Evolutionary conservation across 1,284 basidiomycete genomes (phyloP).

Genomic region (Volvariella surrecta): DNA sequence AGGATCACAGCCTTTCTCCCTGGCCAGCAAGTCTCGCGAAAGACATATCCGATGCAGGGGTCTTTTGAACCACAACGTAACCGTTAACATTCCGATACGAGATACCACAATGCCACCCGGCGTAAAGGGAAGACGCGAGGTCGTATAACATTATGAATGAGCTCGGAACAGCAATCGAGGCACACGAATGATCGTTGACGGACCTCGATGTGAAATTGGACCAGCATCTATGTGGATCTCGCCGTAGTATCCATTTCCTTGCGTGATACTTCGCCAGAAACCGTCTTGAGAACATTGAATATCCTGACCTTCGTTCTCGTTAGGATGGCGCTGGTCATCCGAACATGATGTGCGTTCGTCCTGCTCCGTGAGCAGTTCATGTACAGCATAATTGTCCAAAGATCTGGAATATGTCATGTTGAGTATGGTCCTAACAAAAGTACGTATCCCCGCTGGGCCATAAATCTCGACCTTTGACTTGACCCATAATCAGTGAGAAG

Average conservation of each 20-base stretch:
- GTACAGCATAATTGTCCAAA: slow-evolving; percentile 66
- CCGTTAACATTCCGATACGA: no score
- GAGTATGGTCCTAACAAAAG: slow-evolving; percentile 68
- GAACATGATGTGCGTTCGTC: slow-evolving; percentile 45
- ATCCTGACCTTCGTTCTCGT: slow-evolving; percentile 63
- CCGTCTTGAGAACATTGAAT: slow-evolving; percentile 56
- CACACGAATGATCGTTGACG: slow-evolving; percentile 5
- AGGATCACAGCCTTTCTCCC: slow-evolving; percentile 43
- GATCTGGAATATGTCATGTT: slow-evolving; percentile 62
- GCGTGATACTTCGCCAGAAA: slow-evolving; percentile 57
- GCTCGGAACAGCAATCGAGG: not conserved
- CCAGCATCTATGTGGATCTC: slow-evolving; percentile 66
- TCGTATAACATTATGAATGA: not conserved
- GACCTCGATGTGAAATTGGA: slow-evolving; percentile 78
- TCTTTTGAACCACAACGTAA: slow-evolving; percentile 33
- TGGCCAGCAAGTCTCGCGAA: slow-evolving; percentile 50
- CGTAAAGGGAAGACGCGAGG: no score
- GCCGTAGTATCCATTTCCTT: slow-evolving; percentile 24
- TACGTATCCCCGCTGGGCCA: slow-evolving; percentile 77
- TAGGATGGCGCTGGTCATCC: slow-evolving; percentile 43
- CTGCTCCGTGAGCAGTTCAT: slow-evolving; percentile 63
- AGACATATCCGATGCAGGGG: slow-evolving; percentile 76
- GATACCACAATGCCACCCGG: not conserved
- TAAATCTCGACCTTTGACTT: slow-evolving; percentile 70
- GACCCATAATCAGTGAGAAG: slow-evolving; percentile 6